A percentile compares a stretch with the other conserved stretches of the same genome.
These are phyloP conservation scores for Luffa aegyptiaca DNA, from an alignment of 306 rosid species.

Conservation along the genomic window DNA sequence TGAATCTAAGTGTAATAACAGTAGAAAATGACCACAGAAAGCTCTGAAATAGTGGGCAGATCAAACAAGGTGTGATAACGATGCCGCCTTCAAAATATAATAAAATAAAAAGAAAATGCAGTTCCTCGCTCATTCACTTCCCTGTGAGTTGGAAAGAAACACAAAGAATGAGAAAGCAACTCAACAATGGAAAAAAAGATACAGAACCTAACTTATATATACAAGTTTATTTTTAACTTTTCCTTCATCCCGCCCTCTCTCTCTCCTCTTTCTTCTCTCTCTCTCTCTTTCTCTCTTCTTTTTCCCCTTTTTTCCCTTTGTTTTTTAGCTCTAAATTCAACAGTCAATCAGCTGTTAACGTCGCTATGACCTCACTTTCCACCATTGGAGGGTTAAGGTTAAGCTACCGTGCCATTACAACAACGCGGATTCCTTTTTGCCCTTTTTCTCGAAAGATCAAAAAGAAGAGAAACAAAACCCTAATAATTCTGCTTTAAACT, in stretches of 20 bases:
- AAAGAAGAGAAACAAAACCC: not conserved
- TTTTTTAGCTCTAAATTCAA: not conserved
- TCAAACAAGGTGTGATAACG: not conserved
- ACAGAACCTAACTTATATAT: not conserved
- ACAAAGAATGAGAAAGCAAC: slow-evolving; percentile 8
- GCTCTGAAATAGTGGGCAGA: not conserved
- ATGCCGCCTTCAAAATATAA: slow-evolving; percentile 1
- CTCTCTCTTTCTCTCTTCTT: not conserved
- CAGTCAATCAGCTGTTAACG: slow-evolving; percentile 2
- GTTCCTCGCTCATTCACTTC: slow-evolving; percentile 10
- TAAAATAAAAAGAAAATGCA: not conserved
- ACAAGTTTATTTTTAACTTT: slow-evolving; percentile 7
- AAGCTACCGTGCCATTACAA: not conserved
- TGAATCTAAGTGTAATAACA: not conserved
- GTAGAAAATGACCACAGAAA: not conserved
- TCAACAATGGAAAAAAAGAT: slow-evolving; percentile 3
- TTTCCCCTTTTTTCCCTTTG: not conserved
- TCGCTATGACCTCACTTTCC: slow-evolving; percentile 3
- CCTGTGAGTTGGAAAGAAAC: slow-evolving; percentile 8
- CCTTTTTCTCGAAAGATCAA: not conserved
- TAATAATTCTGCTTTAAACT: not conserved
- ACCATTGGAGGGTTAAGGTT: not conserved
- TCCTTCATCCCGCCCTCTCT: not conserved
- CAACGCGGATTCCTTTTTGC: not conserved
- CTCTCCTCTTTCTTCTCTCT: not conserved